Evolutionary conservation across 305 asterid genomes (phyloP).

Genomic region (Withania somnifera): DNA sequence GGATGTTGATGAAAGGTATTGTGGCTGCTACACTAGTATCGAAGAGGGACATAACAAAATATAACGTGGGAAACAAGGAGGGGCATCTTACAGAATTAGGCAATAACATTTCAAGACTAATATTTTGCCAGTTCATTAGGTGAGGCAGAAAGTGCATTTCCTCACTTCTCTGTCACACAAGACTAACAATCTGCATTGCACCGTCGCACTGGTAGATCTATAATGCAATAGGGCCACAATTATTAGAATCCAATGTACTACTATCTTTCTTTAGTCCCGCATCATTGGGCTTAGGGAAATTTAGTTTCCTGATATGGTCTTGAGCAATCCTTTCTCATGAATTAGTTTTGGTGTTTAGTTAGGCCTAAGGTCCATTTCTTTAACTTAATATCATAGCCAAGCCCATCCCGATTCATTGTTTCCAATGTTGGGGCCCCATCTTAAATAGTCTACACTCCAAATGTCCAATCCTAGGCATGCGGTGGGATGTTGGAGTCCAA

Average conservation of each 20-base stretch:
- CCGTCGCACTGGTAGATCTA: background rate
- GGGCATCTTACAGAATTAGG: background rate
- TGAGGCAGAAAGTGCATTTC: background rate
- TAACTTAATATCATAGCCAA: background rate
- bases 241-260: background rate
- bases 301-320: background rate
- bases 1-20: background rate
- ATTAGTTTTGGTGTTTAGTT: background rate
- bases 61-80: background rate
- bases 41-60: background rate
- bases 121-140: background rate
- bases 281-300: background rate
- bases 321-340: background rate
- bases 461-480: background rate
- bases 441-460: background rate
- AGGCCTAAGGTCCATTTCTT: background rate
- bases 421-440: background rate
- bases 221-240: background rate
- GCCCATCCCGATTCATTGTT: background rate
- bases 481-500: background rate
- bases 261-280: background rate
- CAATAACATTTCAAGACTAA: background rate
- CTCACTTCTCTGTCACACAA: background rate
- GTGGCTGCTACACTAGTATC: background rate
- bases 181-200: background rate